Evolutionary conservation across 805 yeast genomes (phyloP), one percentile per base, ranked within the genome.

Genomic region (Kodamaea jinghongensis): DNA sequence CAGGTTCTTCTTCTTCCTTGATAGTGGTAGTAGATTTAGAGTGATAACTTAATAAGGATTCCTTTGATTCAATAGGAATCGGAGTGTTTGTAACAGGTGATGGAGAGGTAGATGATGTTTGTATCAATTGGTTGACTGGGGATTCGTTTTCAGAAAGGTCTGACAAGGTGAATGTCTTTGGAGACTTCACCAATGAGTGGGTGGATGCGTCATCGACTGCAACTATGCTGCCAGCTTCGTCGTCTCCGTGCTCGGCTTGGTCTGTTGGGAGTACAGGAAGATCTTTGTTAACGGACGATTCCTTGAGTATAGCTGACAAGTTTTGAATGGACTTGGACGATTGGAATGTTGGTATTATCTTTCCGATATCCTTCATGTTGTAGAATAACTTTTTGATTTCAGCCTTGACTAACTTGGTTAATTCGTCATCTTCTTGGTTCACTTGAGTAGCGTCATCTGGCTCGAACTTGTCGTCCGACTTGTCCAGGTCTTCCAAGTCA

Each of bases 1-100:
- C 68, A 1, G 67, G 65, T 45, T 67, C 71, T 11, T 65, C 71
- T 38, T 67, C 72, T 45, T 67, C 73, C 33, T 52, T 52, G 20
- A 67, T 67, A 23, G 72, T 66, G 42, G 56, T 60, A 13, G 69
- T 63, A 41, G 34, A 12, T 28, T 34, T 34, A 26, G 37, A 34
- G 31, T 34, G 34, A 15, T 23, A 30, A 31, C 37, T 34, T 28
- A 26, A 26, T 14, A 35, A 35, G 13, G 38, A 34, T 13, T 29
- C 38, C 35, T 34, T 31, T 4, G 33, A 26, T 32, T 38, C 36
- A n/a, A 31, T 34, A 10, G 37, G 37, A 22, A 34, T 28, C 12
- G 37, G 37, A 17, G 25, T 34, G 12, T 11, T 22, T n/a, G 31
- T 11, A 13, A 26, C 31, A 10, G 37, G 37, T 4, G 30, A 12